phyloP scores from a whole-genome alignment of 306 rosid species.

The Astragalus membranaceus region DNA sequence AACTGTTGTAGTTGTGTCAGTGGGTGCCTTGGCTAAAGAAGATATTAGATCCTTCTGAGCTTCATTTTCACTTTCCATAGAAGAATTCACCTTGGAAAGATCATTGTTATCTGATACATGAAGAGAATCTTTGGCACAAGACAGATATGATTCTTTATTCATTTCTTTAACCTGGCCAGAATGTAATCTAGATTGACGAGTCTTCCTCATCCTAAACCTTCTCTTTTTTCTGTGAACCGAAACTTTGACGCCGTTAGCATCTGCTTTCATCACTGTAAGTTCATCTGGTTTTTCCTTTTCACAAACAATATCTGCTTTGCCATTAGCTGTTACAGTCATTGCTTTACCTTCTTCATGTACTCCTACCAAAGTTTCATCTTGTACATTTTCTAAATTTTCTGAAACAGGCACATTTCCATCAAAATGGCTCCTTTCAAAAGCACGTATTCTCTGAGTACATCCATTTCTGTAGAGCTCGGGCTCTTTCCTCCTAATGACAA shows the following conservation, averaged over 20 bases:
- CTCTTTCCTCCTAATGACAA: constrained; percentile 65
- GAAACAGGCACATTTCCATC: constrained; percentile 45
- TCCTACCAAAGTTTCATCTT: constrained; percentile 27
- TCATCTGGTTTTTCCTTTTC: constrained; percentile 33
- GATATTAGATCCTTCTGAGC: constrained; percentile 31
- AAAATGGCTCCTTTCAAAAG: constrained; percentile 57
- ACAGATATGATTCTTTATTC: constrained; percentile 22
- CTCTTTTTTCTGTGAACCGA: constrained; percentile 23
- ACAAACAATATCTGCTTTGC: constrained; percentile 23
- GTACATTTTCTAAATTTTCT: constrained; percentile 41
- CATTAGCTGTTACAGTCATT: constrained; percentile 19
- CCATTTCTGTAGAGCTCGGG: constrained; percentile 67
- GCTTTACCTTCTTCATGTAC: constrained; percentile 38
- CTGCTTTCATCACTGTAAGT: constrained; percentile 23
- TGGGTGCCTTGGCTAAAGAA: constrained; percentile 5
- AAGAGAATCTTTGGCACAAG: constrained; percentile 28
- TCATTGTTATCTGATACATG: constrained; percentile 9
- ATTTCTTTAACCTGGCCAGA: constrained; percentile 24
- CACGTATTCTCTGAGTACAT: constrained; percentile 79
- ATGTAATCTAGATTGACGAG: constrained; percentile 19
- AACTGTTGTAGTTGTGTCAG: constrained; percentile 17
- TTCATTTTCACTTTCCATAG: constrained; percentile 25
- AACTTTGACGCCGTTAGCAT: constrained; percentile 19
- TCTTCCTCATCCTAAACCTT: constrained; percentile 24
- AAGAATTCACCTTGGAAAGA: constrained; percentile 26